A percentile compares a stretch with the other conserved stretches of the same genome.
Evolutionary conservation across 495 filamentous ascomycete genomes (phyloP).

Genomic region (Trichoderma virens): DNA sequence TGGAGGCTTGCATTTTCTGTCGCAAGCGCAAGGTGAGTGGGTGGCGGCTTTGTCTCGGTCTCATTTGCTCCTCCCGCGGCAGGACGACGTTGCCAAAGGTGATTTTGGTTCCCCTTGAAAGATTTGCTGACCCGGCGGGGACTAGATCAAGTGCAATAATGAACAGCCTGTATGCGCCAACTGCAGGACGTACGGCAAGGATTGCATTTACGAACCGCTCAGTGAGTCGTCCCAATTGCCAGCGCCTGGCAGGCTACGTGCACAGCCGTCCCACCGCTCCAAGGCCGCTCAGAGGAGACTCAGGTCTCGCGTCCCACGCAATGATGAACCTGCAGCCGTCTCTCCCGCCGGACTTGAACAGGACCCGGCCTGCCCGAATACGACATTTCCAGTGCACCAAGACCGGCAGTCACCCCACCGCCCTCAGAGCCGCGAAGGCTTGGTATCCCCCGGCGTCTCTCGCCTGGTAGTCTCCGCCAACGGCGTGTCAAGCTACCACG

Average conservation of each 20-base stretch:
- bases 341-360: not conserved
- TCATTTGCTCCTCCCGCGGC: too few species aligned
- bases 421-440: not conserved
- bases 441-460: not conserved
- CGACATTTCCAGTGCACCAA: not conserved
- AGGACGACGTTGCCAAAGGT: too few species aligned
- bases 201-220: not conserved
- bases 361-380: too few species aligned
- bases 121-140: too few species aligned
- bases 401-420: too few species aligned
- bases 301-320: not conserved
- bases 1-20: too few species aligned
- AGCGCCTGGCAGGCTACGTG: not conserved
- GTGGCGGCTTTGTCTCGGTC: too few species aligned
- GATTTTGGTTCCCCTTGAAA: too few species aligned
- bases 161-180: not conserved
- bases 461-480: not conserved
- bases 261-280: too few species aligned
- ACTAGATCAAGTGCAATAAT: not conserved
- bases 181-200: not conserved
- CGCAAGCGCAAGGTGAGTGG: too few species aligned
- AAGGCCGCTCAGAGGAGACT: too few species aligned
- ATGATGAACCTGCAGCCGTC: not conserved
- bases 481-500: not conserved
- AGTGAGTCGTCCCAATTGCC: not conserved